Evolutionary conservation across 331 rosid genomes (phyloP).

Genomic region (Rosa hybrid): DNA sequence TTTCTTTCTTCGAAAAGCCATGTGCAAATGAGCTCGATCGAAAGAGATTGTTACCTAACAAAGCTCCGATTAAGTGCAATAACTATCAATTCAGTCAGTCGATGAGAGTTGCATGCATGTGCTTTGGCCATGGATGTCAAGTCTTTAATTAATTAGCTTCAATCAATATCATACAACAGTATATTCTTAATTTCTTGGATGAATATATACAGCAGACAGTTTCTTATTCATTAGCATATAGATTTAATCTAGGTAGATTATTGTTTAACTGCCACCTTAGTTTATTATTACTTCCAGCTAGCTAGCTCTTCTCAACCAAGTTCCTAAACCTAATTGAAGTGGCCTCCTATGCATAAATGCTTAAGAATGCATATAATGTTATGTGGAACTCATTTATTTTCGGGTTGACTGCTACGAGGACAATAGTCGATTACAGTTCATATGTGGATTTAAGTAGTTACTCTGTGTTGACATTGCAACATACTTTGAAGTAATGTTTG

Average conservation of each 20-base stretch:
- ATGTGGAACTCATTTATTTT: neutral
- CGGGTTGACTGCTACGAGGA: conserved; percentile 8
- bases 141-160: neutral
- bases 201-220: neutral
- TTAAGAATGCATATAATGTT: no score
- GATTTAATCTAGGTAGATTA: neutral
- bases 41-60: conserved; percentile 9
- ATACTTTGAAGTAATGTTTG: conserved; percentile 28
- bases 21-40: neutral
- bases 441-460: conserved; percentile 17
- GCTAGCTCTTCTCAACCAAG: neutral
- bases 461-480: conserved; percentile 42
- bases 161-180: conserved; percentile 1
- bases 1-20: neutral
- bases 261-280: conserved; percentile 5
- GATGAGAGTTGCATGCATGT: conserved; percentile 3
- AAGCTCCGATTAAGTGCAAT: conserved; percentile 3
- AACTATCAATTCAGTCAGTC: neutral
- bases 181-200: neutral
- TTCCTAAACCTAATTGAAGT: neutral
- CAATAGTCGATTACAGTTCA: conserved; percentile 41
- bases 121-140: conserved; percentile 8
- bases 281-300: neutral
- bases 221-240: neutral
- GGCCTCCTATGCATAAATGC: neutral